A percentile compares a stretch with the other conserved stretches of the same genome.
Conservation (phyloP, 2,329 filamentous ascomycete species). For the Fusarium tuaranense region DNA sequence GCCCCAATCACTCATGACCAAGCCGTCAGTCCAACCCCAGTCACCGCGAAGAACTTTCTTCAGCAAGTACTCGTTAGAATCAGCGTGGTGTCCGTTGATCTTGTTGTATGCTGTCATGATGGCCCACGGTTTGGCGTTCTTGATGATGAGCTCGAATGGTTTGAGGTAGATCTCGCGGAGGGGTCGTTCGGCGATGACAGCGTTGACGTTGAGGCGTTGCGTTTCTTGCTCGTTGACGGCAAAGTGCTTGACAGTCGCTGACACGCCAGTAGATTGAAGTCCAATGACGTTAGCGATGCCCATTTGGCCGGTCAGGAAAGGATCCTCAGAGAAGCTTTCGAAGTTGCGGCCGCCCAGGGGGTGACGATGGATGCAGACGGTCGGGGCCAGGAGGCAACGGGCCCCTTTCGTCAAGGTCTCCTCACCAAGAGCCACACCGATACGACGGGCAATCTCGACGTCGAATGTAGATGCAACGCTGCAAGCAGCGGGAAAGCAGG, state of each 20-base stretch:
- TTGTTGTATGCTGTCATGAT: conserved; percentile 50
- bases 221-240: conserved; percentile 55
- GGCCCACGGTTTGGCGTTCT: conserved; percentile 55
- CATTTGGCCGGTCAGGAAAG: conserved; percentile 43
- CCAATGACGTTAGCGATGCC: conserved; percentile 49
- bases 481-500: conserved; percentile 47
- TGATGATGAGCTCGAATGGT: conserved; percentile 55
- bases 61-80: conserved; percentile 42
- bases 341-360: conserved; percentile 44
- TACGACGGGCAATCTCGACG: conserved; percentile 64
- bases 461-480: conserved; percentile 74
- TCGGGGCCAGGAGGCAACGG: conserved; percentile 68
- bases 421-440: conserved; percentile 71
- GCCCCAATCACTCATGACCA: conserved; percentile 54
- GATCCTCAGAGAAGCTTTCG: conserved; percentile 44
- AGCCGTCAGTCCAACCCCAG: conserved; percentile 54
- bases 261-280: conserved; percentile 54
- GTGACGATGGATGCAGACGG: conserved; percentile 44
- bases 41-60: conserved; percentile 55
- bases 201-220: conserved; percentile 43
- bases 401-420: conserved; percentile 70
- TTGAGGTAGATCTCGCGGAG: conserved; percentile 48
- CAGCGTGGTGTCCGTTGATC: conserved; percentile 56
- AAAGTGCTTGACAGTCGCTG: conserved; percentile 58
- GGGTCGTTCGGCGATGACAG: conserved; percentile 39